A percentile compares a stretch with the other conserved stretches of the same genome.
Evolutionary conservation across 139 green algal genomes (phyloP).

Genomic region (Cymbomonas tetramitiformis): DNA sequence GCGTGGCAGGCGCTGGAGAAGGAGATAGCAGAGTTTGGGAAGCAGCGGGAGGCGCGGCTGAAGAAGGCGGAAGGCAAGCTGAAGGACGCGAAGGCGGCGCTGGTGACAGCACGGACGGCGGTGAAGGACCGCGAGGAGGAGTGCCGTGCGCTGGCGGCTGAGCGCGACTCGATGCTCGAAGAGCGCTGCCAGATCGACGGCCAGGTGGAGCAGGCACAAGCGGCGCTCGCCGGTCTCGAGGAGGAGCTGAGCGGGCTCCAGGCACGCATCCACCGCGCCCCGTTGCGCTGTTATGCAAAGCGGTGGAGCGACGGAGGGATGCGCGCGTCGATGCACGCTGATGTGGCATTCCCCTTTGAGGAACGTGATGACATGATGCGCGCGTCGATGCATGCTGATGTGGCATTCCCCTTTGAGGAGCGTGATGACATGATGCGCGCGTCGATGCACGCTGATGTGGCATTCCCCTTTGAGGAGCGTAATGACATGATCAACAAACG

Average conservation of each 20-base stretch:
- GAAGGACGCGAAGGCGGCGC: constrained; percentile 45
- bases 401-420: too few species aligned
- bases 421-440: too few species aligned
- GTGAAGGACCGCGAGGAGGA: constrained; percentile 23
- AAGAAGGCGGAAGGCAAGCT: constrained; percentile 39
- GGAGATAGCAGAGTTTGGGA: constrained; percentile 60
- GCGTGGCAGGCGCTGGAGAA: constrained; percentile 27
- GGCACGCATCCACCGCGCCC: too few species aligned
- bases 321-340: too few species aligned
- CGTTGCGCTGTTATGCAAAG: too few species aligned
- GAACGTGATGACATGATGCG: too few species aligned
- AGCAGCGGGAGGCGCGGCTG: constrained; percentile 43
- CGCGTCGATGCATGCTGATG: too few species aligned
- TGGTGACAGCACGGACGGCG: constrained; percentile 39
- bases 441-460: too few species aligned
- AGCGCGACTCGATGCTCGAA: constrained; percentile 37
- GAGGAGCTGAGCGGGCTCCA: constrained; percentile 28
- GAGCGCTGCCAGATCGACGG: constrained; percentile 38
- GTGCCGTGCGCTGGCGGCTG: constrained; percentile 31
- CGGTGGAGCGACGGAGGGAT: too few species aligned
- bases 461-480: too few species aligned
- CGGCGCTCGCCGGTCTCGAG: constrained; percentile 26
- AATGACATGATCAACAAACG: too few species aligned
- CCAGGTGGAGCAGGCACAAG: constrained; percentile 26
- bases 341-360: too few species aligned